A percentile compares a stretch with the other conserved stretches of the same genome.
These are phyloP conservation scores for Candida morakotiae DNA, from an alignment of 805 yeast species.

Conservation along the genomic window DNA sequence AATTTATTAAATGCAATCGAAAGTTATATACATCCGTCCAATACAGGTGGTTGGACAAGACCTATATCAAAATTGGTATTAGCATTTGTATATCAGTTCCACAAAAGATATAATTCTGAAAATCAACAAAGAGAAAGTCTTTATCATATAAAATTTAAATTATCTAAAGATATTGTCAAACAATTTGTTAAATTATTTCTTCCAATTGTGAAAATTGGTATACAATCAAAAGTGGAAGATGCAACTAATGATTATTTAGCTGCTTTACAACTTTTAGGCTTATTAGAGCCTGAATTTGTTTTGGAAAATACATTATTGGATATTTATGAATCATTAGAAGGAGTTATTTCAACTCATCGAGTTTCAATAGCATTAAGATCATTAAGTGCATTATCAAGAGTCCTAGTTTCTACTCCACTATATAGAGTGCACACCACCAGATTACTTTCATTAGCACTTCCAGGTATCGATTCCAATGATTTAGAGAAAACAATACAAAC, in stretches of 20 bases:
- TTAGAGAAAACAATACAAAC: conserved; percentile 66
- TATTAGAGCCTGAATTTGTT: conserved; percentile 51
- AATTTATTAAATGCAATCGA: conserved; percentile 64
- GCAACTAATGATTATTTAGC: conserved; percentile 56
- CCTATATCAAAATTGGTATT: conserved; percentile 63
- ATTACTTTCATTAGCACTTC: conserved; percentile 61
- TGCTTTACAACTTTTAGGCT: conserved; percentile 60
- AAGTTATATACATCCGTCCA: conserved; percentile 90
- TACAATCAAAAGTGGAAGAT: conserved; percentile 67
- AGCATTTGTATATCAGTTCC: conserved; percentile 56
- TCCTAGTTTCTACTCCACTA: conserved; percentile 57
- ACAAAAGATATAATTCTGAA: conserved; percentile 54
- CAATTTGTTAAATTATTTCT: conserved; percentile 50
- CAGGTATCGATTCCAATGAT: conserved; percentile 89
- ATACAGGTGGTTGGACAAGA: conserved; percentile 83
- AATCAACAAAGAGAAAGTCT: conserved; percentile 27
- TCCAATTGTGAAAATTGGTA: conserved; percentile 59
- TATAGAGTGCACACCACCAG: conserved; percentile 79
- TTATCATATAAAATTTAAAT: conserved; percentile 27
- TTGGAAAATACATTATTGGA: conserved; percentile 59
- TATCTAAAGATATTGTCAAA: conserved; percentile 27
- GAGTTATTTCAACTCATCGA: conserved; percentile 74
- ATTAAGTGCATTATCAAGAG: conserved; percentile 61
- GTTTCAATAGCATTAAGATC: conserved; percentile 67
- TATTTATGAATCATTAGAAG: conserved; percentile 70